Base-by-base conservation (phyloP, 2,329 filamentous ascomycete genomes). In the Stagonosporopsis tanaceti region DNA sequence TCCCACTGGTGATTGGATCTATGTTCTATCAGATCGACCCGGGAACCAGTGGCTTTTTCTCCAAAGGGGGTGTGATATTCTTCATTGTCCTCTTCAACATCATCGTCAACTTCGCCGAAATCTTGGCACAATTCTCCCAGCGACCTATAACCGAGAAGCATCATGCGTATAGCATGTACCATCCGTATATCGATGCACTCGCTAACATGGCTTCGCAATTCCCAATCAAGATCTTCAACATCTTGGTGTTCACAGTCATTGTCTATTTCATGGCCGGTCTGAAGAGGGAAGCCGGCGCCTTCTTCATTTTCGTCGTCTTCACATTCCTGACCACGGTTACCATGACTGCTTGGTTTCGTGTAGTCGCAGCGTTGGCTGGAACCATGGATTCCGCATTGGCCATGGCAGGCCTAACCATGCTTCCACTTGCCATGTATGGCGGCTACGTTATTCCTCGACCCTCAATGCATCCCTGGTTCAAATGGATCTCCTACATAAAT, bases 111-210 rank as follows among this genome's bases (percentile, higher is more conserved):
- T 85, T 89, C 79, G 81, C 85, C 1, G 88, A 90, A 70, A 86
- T 90, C 1, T 85, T 50, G 4, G 56, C 57, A 22, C 53, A 85
- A 0, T 89, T 88, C 63, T 78, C 72, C 14, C 85, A 86, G 25
- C 80, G 87, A 28, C 89, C 90, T 1, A 95, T 96, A 65, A 89
- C 96, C 57, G 91, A 95, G 69, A 96, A 96, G 73, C 92, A 96
- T 65, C 77, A 82, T 50, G 85, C 88, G 47, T 96, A 94, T 71
- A 91, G 91, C 20, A 82, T 96, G 20, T 95, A 96, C 67, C 92
- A 94, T 68, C 91, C 92, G 0, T 91, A 88, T 6, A 89, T 91
- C 90, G 64, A 78, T 85, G 2, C 81, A 93, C 62, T 76, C 84
- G 15, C 94, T 93, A 80, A 93, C 93, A 72, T 56, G 91, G 17